phyloP scores from a whole-genome alignment of 116 monocot species.

The Cymodocea nodosa region DNA sequence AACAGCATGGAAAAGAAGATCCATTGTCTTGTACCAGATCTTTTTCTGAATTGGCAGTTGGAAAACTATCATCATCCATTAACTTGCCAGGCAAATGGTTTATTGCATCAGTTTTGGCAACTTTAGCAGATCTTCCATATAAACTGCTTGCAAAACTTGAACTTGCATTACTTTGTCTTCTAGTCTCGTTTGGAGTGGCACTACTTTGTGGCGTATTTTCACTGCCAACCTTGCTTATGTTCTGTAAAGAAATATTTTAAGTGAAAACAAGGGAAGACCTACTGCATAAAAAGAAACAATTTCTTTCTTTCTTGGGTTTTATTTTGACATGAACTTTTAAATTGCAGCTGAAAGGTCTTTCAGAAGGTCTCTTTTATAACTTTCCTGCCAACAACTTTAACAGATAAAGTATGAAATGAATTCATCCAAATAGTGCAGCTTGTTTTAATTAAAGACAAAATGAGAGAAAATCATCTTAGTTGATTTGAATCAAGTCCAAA shows the following conservation, averaged over 20 bases:
- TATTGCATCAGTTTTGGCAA: conserved; percentile 20
- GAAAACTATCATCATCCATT: conserved; percentile 37
- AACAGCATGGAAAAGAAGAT: background rate
- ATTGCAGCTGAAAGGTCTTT: too few species aligned
- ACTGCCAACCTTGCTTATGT: conserved; percentile 9
- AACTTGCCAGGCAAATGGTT: conserved; percentile 14
- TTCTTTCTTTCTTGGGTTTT: too few species aligned
- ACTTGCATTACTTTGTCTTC: conserved; percentile 8
- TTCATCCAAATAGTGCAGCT: too few species aligned
- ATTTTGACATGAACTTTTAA: too few species aligned
- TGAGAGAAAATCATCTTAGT: too few species aligned
- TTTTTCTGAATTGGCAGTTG: conserved; percentile 75
- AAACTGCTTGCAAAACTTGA: conserved; percentile 6
- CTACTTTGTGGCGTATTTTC: conserved; percentile 20
- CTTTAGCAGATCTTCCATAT: conserved; percentile 5
- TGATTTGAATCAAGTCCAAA: too few species aligned
- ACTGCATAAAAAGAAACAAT: too few species aligned
- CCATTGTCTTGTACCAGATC: conserved; percentile 42
- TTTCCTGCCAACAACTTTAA: too few species aligned
- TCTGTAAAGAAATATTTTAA: background rate
- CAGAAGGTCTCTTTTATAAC: too few species aligned
- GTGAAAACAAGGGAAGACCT: too few species aligned
- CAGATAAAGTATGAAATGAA: too few species aligned
- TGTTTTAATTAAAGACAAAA: too few species aligned
- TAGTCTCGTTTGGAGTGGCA: conserved; percentile 12